These are phyloP conservation scores for Liriodendron chinense DNA, from an alignment of 164 flowering plant species.

Conservation along the genomic window DNA sequence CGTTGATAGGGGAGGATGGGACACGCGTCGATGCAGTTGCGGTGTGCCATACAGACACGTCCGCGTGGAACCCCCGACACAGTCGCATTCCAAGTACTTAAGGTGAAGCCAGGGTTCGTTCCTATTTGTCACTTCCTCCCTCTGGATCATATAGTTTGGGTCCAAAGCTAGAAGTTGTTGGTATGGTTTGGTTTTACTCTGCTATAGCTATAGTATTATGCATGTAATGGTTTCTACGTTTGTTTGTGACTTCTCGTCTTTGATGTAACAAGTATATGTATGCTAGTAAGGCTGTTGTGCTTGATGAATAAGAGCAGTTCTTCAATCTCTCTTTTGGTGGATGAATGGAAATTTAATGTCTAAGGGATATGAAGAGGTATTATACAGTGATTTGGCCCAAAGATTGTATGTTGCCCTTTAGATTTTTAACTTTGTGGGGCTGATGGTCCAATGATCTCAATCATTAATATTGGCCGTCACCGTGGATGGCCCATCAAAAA, in stretches of 20 bases:
- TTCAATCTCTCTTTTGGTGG: too few relatives aligned
- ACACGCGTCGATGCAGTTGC: conserved; percentile 25
- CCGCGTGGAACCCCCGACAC: conserved; percentile 33
- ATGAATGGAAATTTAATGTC: too few relatives aligned
- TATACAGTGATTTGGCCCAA: too few relatives aligned
- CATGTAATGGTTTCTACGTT: neutral
- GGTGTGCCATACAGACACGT: conserved; percentile 28
- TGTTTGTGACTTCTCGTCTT: neutral
- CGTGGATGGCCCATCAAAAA: too few relatives aligned
- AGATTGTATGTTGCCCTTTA: too few relatives aligned
- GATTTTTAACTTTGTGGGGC: too few relatives aligned
- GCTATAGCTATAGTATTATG: too few relatives aligned
- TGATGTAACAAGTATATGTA: neutral
- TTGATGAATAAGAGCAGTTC: neutral
- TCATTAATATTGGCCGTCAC: too few relatives aligned
- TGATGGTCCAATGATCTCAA: too few relatives aligned
- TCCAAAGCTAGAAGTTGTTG: neutral
- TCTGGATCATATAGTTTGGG: conserved; percentile 30
- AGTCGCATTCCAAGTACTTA: conserved; percentile 32
- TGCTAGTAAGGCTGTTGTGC: neutral
- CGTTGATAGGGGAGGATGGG: conserved; percentile 28
- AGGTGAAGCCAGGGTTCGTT: conserved; percentile 33
- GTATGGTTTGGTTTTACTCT: too few relatives aligned
- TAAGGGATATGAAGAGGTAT: too few relatives aligned
- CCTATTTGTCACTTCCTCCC: conserved; percentile 42